Evolutionary conservation across 2,329 filamentous ascomycete species (phyloP).

Genomic region (Pochonia chlamydosporia): DNA sequence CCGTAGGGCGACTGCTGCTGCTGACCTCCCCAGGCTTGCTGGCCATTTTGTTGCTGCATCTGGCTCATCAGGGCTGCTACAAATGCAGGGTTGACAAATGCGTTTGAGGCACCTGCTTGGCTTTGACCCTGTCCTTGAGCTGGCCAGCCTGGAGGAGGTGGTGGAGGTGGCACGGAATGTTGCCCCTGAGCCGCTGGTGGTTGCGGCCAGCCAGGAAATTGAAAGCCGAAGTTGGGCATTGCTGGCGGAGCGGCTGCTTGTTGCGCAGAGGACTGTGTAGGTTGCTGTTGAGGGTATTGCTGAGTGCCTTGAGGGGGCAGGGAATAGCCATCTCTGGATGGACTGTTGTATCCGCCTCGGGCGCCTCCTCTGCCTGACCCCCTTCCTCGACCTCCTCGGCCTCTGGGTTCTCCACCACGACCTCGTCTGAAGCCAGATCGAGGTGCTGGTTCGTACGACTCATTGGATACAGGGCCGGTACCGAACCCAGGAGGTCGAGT

Average conservation of each 20-base stretch:
- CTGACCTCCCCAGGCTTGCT: constrained; percentile 22
- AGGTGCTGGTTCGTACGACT: constrained; percentile 28
- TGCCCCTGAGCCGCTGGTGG: constrained; percentile 15
- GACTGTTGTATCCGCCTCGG: constrained; percentile 23
- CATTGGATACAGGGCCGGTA: constrained; percentile 36
- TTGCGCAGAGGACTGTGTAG: constrained; percentile 13
- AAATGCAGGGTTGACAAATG: constrained; percentile 54
- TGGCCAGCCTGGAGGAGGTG: constrained; percentile 32
- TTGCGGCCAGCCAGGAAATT: constrained; percentile 37
- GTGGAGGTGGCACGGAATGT: constrained; percentile 28
- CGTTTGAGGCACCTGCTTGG: constrained; percentile 27
- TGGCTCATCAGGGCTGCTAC: constrained; percentile 44
- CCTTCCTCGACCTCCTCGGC: constrained; percentile 35
- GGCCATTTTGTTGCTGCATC: constrained; percentile 30
- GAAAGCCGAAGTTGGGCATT: constrained; percentile 35
- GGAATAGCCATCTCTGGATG: constrained; percentile 34
- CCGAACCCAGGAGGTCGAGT: constrained; percentile 61
- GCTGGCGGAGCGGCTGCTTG: constrained; percentile 15
- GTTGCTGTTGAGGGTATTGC: constrained; percentile 24
- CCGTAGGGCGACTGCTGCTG: constrained; percentile 19
- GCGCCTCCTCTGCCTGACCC: constrained; percentile 34
- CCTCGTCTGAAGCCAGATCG: constrained; percentile 29
- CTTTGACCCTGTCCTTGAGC: constrained; percentile 18
- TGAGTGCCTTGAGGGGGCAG: constrained; percentile 28
- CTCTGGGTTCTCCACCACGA: constrained; percentile 31